These are phyloP conservation scores for Melastoma malabathricum DNA, from an alignment of 345 rosid species.

Conservation along the genomic window DNA sequence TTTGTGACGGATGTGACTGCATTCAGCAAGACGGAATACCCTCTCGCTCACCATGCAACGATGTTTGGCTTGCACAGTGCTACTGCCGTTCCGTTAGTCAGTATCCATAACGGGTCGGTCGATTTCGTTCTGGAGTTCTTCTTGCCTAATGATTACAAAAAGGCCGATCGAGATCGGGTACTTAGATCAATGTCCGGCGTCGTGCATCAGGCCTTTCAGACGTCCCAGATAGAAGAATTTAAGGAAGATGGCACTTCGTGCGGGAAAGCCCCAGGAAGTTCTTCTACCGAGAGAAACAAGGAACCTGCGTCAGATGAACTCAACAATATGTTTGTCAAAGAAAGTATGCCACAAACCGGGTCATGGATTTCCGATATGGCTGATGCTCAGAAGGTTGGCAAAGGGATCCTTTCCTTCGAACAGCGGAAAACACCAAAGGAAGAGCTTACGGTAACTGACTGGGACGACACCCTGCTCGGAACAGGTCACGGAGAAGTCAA, in stretches of 20 bases:
- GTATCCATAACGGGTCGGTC: slow-evolving; percentile 25
- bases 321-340: slow-evolving; percentile 16
- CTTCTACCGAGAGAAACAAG: slow-evolving; percentile 14
- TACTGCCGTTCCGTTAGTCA: slow-evolving; percentile 56
- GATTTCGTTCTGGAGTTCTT: slow-evolving; percentile 79
- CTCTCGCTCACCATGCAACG: slow-evolving; percentile 79
- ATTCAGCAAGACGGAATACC: slow-evolving; percentile 59
- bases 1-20: slow-evolving; percentile 52
- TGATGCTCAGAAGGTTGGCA: slow-evolving; percentile 50
- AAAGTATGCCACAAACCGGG: slow-evolving; percentile 27
- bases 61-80: slow-evolving; percentile 61
- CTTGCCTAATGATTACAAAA: slow-evolving; percentile 56
- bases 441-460: slow-evolving; percentile 39
- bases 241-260: slow-evolving; percentile 34
- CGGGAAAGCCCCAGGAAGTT: slow-evolving; percentile 15
- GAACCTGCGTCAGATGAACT: slow-evolving; percentile 8
- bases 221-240: slow-evolving; percentile 32
- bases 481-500: slow-evolving; percentile 15
- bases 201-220: slow-evolving; percentile 39
- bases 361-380: slow-evolving; percentile 46
- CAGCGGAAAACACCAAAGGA: slow-evolving; percentile 36
- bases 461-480: slow-evolving; percentile 27
- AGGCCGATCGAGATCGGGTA: slow-evolving; percentile 28
- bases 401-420: slow-evolving; percentile 54
- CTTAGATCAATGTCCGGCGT: slow-evolving; percentile 31